These are phyloP conservation scores for Cryptosporidium viatorum DNA, from an alignment of 169 alveolate species.

Conservation along the genomic window DNA sequence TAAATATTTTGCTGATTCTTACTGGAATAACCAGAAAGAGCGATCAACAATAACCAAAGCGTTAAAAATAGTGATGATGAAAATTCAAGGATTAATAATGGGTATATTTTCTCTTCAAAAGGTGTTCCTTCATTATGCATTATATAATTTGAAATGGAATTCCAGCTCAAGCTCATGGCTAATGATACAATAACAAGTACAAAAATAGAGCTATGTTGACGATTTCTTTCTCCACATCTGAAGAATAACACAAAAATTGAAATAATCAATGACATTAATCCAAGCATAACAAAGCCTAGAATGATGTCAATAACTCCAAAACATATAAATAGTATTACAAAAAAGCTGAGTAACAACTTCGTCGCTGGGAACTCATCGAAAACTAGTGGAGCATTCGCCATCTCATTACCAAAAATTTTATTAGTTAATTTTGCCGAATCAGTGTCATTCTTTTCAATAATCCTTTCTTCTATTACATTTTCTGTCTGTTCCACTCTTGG, in stretches of 20 bases:
- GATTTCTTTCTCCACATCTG: constrained; percentile 57
- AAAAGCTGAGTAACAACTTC: constrained; percentile 13
- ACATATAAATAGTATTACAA: constrained; percentile 25
- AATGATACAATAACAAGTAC: background rate
- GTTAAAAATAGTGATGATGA: constrained; percentile 19
- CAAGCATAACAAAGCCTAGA: constrained; percentile 9
- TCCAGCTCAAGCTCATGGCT: constrained; percentile 18
- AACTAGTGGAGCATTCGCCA: constrained; percentile 25
- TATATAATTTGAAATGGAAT: constrained; percentile 7
- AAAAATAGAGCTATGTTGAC: constrained; percentile 27
- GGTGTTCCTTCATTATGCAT: background rate
- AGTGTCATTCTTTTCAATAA: background rate
- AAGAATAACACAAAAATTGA: constrained; percentile 36
- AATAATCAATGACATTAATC: constrained; percentile 22
- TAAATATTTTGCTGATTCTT: constrained; percentile 30
- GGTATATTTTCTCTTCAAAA: constrained; percentile 49
- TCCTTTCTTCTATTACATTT: background rate
- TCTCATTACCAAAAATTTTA: background rate
- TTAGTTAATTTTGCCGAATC: background rate
- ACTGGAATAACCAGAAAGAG: constrained; percentile 50
- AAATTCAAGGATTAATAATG: constrained; percentile 47
- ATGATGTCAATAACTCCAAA: constrained; percentile 37
- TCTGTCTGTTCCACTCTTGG: background rate
- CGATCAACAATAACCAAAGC: constrained; percentile 31
- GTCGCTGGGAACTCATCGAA: constrained; percentile 45